These are phyloP conservation scores for Lojkania enalia DNA, from an alignment of 2,329 filamentous ascomycete species.

Conservation along the genomic window DNA sequence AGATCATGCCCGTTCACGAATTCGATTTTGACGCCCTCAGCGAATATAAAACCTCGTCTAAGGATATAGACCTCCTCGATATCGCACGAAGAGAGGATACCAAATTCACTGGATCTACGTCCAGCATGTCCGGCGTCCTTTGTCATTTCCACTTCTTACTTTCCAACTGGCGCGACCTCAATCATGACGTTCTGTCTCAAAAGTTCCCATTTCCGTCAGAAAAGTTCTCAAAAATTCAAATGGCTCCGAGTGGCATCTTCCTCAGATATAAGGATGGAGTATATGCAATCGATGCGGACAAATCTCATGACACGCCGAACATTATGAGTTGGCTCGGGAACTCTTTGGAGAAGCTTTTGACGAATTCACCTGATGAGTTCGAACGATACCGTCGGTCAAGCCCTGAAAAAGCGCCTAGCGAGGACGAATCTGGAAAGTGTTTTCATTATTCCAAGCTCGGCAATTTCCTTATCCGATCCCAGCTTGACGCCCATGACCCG, in stretches of 20 bases:
- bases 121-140: conserved; percentile 88
- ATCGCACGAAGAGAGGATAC: conserved; percentile 68
- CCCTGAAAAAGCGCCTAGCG: conserved; percentile 67
- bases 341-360: conserved; percentile 95
- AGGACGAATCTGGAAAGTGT: conserved; percentile 59
- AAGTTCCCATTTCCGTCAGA: conserved; percentile 63
- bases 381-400: conserved; percentile 70
- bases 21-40: conserved; percentile 90
- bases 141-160: conserved; percentile 92
- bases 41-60: conserved; percentile 88
- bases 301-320: conserved; percentile 82
- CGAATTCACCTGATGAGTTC: conserved; percentile 77
- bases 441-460: conserved; percentile 87
- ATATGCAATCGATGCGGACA: conserved; percentile 96
- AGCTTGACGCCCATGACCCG: conserved; percentile 86
- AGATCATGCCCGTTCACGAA: conserved; percentile 89
- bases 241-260: conserved; percentile 75
- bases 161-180: conserved; percentile 77
- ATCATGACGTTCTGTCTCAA: conserved; percentile 67
- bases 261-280: conserved; percentile 79
- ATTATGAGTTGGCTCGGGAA: conserved; percentile 91
- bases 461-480: conserved; percentile 91
- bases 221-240: conserved; percentile 72
- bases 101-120: conserved; percentile 93
- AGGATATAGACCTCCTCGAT: conserved; percentile 71